Base-by-base conservation (phyloP, 2,329 filamentous ascomycete species). In the Colletotrichum noveboracense region DNA sequence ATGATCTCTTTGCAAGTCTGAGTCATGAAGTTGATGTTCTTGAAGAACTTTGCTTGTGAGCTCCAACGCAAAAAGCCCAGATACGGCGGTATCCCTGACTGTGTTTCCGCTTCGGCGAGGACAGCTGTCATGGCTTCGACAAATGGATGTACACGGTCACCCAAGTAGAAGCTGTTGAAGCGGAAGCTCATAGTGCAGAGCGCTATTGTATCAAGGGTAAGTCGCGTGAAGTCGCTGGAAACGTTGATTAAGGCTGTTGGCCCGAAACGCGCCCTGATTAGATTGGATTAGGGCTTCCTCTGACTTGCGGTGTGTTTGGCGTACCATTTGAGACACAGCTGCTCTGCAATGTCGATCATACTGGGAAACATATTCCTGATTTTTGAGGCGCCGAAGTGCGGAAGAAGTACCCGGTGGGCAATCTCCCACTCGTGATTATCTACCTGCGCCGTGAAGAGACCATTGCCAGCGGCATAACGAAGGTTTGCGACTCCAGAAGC, bases 231-330 rank as follows among this genome's bases (percentile, higher is more conserved):
- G 43, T 52, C 43, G 43, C 6, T 52, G n/a, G 43, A 21, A 52
- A 21, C 43, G n/a, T 52, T 5, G n/a, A 52, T 21, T 0, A 13
- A 21, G 43, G 43, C 43, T 5, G n/a, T 52, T 21, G 43, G 43
- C 43, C 43, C 43, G 43, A 52, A 52, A 13, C 43, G 43, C n/a
- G 43, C 43, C 43, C 43, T 52, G 43, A 7, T 52, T 52, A 21
- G 0, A 21, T 7, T 1, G 0, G 43, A n/a, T 52, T 21, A 52
- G 43, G n/a, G n/a, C 43, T 13, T 52, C 2, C 43, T 52, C 0
- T 48, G 2, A 13, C n/a, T 52, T 21, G n/a, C 43, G n/a, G 43
- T n/a, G 43, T 0, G 4, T 21, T 52, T 52, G 43, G 43, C n/a
- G 43, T 52, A 52, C 43, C 43, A 52, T 52, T 52, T 52, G 6